Evolutionary conservation across 176 grass and related monocot species (phyloP), one percentile per base, ranked within the genome.

Genomic region (Musa troglodytarum): DNA sequence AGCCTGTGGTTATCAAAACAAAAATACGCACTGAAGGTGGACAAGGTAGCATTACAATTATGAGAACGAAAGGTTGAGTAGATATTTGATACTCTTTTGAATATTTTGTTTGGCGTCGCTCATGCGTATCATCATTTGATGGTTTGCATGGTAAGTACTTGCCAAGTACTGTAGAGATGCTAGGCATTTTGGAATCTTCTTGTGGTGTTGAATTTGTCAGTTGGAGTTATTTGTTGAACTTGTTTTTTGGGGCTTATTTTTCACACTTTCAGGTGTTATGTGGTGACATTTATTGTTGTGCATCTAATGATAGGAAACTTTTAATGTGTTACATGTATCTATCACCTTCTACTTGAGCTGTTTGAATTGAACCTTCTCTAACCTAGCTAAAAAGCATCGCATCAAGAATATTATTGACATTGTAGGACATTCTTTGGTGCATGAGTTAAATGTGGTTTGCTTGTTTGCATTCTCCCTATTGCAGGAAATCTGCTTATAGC

Each of bases 21-120:
- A 99, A 87, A 82, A 89, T 99, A 65, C 86, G 78, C 77, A 99
- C 95, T 2, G 88, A 94, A 59, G 90, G 90, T 0, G 88, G 95
- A 0, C 91, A 83, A 71, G 95, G 95, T 54, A 89, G 78, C 78
- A 99, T 99, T 70, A 99, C 95, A 24, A 99, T 99, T 52, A 94
- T 84, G 50, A 88, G 88, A 76, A 99, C 90, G 2, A 86, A 52
- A 83, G 95, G 88, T 63, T 98, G 52, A 72, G 22, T 66, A 63
- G 6, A 12, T 17, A 43, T 43, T 43, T 43, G 17, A 69, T 16
- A 12, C 2, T 50, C 63, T 71, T 50, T 71, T 19, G 5, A 59
- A 6, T 49, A 22, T 78, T 20, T 20, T 58, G 16, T 51, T 52
- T 61, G 73, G 17, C 25, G 4, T 70, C 9, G 57, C 6, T 49